These are phyloP conservation scores for Fusarium haematococcum DNA, from an alignment of 2,329 filamentous ascomycete genomes.

Conservation along the genomic window DNA sequence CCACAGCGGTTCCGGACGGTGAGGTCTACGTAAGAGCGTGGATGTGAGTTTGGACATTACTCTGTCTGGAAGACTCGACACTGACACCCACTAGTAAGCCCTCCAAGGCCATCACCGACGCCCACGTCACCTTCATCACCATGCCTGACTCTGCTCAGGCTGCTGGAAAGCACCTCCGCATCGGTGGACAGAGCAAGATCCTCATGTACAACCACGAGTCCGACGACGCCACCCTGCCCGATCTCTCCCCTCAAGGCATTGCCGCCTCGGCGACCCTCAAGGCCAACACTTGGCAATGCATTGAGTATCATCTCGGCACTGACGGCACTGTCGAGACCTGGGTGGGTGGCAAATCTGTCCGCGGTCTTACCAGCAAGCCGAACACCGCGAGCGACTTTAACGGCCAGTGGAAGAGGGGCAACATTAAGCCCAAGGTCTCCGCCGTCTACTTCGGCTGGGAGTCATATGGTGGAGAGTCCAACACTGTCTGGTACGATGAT, in stretches of 20 bases:
- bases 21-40: conserved; percentile 68
- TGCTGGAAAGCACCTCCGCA: conserved; percentile 69
- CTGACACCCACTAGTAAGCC: conserved; percentile 59
- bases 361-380: conserved; percentile 58
- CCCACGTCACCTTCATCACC: conserved; percentile 73
- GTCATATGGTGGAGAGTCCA: conserved; percentile 69
- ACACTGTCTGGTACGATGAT: conserved; percentile 74
- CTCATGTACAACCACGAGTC: conserved; percentile 74
- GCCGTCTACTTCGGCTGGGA: conserved; percentile 73
- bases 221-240: conserved; percentile 71
- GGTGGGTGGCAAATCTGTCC: conserved; percentile 64
- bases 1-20: conserved; percentile 65
- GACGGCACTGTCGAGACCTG: conserved; percentile 72
- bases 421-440: conserved; percentile 63
- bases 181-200: conserved; percentile 70
- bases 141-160: conserved; percentile 70
- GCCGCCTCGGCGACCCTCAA: conserved; percentile 64
- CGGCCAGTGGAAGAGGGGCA: conserved; percentile 63
- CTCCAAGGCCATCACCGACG: conserved; percentile 66
- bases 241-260: conserved; percentile 70
- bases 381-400: conserved; percentile 57
- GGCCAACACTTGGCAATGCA: conserved; percentile 66
- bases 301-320: conserved; percentile 70
- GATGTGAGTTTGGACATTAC: conserved; percentile 57
- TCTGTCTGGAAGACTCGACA: neutral